A percentile compares a stretch with the other conserved stretches of the same genome.
phyloP scores from a whole-genome alignment of 768 basidiomycete genomes.

The Trichaptum fuscoviolaceum region DNA sequence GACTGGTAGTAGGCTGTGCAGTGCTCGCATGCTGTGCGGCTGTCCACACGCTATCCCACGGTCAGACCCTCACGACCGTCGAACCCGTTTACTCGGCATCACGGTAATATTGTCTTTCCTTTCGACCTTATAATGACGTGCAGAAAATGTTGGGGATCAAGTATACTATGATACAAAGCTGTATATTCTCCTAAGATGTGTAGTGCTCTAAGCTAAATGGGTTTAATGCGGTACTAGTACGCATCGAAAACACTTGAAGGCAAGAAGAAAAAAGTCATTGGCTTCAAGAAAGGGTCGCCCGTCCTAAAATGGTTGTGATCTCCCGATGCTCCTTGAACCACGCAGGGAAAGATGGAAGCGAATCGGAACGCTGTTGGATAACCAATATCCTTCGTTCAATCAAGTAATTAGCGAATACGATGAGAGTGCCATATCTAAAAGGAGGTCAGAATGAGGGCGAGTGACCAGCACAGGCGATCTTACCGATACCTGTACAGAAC shows the following conservation, averaged over 20 bases:
- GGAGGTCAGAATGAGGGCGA: neutral
- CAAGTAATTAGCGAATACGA: conserved; percentile 93
- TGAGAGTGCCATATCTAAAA: conserved; percentile 71
- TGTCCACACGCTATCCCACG: neutral
- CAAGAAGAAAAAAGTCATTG: neutral
- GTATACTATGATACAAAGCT: neutral
- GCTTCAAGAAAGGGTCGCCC: conserved; percentile 60
- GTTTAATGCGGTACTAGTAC: neutral
- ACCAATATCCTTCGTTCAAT: conserved; percentile 50
- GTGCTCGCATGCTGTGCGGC: neutral
- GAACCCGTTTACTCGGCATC: neutral
- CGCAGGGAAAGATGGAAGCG: conserved; percentile 53
- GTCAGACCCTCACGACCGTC: neutral
- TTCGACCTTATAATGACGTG: neutral
- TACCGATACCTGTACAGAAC: conserved; percentile 49
- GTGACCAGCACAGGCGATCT: conserved; percentile 1
- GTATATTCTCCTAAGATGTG: neutral
- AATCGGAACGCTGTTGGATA: neutral
- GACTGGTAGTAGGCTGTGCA: neutral
- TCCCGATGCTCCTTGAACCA: conserved; percentile 85
- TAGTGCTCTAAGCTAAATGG: neutral
- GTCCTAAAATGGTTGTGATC: conserved; percentile 67
- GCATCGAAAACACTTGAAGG: neutral
- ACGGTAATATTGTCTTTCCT: neutral
- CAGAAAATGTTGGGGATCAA: neutral